Evolutionary conservation across 768 basidiomycete genomes (phyloP), one percentile per base, ranked within the genome.

Genomic region (Guyanaporus albipodus): DNA sequence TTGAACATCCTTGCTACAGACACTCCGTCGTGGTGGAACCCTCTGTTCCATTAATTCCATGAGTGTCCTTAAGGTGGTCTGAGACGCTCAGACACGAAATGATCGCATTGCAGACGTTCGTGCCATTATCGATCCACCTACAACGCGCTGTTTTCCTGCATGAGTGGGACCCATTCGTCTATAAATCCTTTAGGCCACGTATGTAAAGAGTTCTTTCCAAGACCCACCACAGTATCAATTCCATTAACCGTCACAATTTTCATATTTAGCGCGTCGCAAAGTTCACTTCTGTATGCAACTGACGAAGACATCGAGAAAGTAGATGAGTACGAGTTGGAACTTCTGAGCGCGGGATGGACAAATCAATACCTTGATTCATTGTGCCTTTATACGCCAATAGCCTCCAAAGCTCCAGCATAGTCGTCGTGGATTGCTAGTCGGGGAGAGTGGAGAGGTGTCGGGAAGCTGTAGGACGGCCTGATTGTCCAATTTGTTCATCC

Each of bases 391-490:
- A 45, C 8, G 17, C 19, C 14, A 3, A 11, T 7, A 12, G 14
- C 17, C 32, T 54, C 52, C 51, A 53, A 10, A 12, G 18, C 27
- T 33, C 26, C 35, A 19, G 14, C 40, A 54, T 38, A 32, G 36
- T 12, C 14, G 24, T 24, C n/a, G n/a, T 38, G 40, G 39, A 24
- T 14, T 2, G 52, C 14, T 2, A 38, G 26, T 5, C 1, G 2
- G 31, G 26, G 52, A 35, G 40, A 27, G 14, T 15, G 36, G 52
- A 33, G 26, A 22, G 17, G 5, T 10, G n/a, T n/a, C n/a, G n/a
- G n/a, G n/a, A n/a, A n/a, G n/a, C n/a, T n/a, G n/a, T n/a, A n/a
- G n/a, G n/a, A n/a, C n/a, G n/a, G n/a, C n/a, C n/a, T n/a, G n/a
- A n/a, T n/a, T n/a, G n/a, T n/a, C n/a, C n/a, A n/a, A n/a, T n/a